Evolutionary conservation across 768 basidiomycete species (phyloP).

Genomic region (Naganishia antarctica): DNA sequence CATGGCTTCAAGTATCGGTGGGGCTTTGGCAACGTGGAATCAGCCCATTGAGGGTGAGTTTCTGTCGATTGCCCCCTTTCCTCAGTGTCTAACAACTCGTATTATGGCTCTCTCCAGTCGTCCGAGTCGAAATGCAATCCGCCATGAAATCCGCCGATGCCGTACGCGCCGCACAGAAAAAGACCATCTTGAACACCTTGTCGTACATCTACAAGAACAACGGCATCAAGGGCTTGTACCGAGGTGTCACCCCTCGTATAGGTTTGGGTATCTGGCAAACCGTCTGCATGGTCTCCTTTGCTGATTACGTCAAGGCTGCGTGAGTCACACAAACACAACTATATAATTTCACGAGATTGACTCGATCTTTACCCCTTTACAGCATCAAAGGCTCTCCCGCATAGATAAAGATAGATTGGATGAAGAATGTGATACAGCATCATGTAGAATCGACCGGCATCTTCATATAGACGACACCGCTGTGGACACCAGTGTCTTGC

Average conservation of each 20-base stretch:
- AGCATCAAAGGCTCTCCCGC: conserved; percentile 14
- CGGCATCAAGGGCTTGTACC: conserved; percentile 91
- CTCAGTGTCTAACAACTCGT: not conserved
- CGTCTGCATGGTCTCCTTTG: conserved; percentile 96
- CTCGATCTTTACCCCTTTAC: not conserved
- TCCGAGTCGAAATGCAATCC: conserved; percentile 80
- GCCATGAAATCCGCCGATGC: conserved; percentile 77
- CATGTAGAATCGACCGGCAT: not conserved
- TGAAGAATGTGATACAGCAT: not conserved
- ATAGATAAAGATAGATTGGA: not conserved
- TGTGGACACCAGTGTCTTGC: too few species aligned
- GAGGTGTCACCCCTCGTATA: conserved; percentile 94
- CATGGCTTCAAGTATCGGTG: conserved; percentile 73
- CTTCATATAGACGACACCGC: not conserved
- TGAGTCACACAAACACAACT: conserved; percentile 30
- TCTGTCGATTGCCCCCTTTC: not conserved
- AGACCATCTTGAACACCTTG: conserved; percentile 85
- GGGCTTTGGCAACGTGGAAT: conserved; percentile 97
- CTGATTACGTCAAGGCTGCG: conserved; percentile 80
- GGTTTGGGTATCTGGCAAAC: conserved; percentile 57
- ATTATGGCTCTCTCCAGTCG: conserved; percentile 25
- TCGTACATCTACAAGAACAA: conserved; percentile 94
- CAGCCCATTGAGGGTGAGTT: conserved; percentile 95
- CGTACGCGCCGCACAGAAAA: conserved; percentile 71
- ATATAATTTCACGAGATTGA: too few species aligned